A percentile compares a stretch with the other conserved stretches of the same genome.
Conservation (phyloP, 768 basidiomycete species). For the Gelatoporia subvermispora region DNA sequence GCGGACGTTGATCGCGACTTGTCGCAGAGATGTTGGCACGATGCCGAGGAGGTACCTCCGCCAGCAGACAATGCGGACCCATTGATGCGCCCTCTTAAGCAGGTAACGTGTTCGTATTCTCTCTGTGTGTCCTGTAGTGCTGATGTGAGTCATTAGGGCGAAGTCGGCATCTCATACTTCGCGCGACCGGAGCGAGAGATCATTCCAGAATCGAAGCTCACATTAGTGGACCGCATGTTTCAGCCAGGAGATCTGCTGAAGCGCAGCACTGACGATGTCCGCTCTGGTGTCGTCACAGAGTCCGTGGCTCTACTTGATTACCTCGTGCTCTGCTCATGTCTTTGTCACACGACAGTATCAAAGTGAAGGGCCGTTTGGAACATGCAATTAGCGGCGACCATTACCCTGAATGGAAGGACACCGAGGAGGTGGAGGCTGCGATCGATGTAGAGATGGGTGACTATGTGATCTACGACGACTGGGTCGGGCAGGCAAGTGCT, state of each 20-base stretch:
- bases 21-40: conserved; percentile 80
- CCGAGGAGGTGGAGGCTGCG: conserved; percentile 52
- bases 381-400: conserved; percentile 66
- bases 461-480: conserved; percentile 77
- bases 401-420: conserved; percentile 59
- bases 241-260: conserved; percentile 82
- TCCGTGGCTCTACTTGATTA: conserved; percentile 4
- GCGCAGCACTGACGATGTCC: conserved; percentile 65
- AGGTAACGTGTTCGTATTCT: conserved; percentile 4
- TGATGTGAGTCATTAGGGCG: conserved; percentile 38
- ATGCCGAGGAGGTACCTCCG: conserved; percentile 64
- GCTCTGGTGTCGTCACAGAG: conserved; percentile 68
- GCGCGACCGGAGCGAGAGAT: conserved; percentile 57
- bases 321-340: background rate
- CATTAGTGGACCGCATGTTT: conserved; percentile 71
- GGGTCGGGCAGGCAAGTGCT: conserved; percentile 78
- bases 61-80: conserved; percentile 51
- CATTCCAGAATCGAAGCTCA: conserved; percentile 60
- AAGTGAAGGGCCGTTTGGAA: conserved; percentile 61
- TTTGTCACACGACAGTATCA: conserved; percentile 30
- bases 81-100: conserved; percentile 66
- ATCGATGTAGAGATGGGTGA: conserved; percentile 70
- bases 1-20: conserved; percentile 1
- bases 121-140: background rate
- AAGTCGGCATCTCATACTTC: conserved; percentile 77